Evolutionary conservation across 2,329 filamentous ascomycete species (phyloP).

Genomic region (Neonectria faginata): DNA sequence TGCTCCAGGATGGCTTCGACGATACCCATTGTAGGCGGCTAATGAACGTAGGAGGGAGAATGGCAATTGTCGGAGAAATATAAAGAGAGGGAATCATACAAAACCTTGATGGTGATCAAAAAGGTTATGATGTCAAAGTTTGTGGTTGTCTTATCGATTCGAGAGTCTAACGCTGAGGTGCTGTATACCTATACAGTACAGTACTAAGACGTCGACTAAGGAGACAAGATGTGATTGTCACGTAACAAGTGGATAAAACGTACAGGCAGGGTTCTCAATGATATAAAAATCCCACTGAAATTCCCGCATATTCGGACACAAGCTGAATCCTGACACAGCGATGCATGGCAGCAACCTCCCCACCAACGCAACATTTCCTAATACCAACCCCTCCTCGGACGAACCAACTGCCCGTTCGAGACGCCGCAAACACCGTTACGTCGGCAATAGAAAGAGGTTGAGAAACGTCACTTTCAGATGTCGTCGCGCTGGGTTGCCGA

Average conservation of each 20-base stretch:
- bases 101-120: too few species aligned
- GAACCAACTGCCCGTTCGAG: slow-evolving; percentile 31
- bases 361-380: neutral
- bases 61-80: neutral
- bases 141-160: neutral
- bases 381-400: too few species aligned
- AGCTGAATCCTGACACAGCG: neutral
- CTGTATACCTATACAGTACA: neutral
- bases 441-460: neutral
- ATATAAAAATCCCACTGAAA: slow-evolving; percentile 11
- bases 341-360: neutral
- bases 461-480: slow-evolving; percentile 33
- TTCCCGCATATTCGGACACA: neutral
- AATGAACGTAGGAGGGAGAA: neutral
- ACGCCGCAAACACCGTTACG: neutral
- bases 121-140: neutral
- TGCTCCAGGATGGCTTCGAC: slow-evolving; percentile 61
- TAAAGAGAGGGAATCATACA: too few species aligned
- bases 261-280: neutral
- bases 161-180: neutral
- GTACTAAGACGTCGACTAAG: slow-evolving; percentile 3
- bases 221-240: neutral
- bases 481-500: slow-evolving; percentile 29
- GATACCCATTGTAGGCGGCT: slow-evolving; percentile 58
- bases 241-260: neutral